phyloP scores from a whole-genome alignment of 306 rosid genomes.

The Quercus rubra region DNA sequence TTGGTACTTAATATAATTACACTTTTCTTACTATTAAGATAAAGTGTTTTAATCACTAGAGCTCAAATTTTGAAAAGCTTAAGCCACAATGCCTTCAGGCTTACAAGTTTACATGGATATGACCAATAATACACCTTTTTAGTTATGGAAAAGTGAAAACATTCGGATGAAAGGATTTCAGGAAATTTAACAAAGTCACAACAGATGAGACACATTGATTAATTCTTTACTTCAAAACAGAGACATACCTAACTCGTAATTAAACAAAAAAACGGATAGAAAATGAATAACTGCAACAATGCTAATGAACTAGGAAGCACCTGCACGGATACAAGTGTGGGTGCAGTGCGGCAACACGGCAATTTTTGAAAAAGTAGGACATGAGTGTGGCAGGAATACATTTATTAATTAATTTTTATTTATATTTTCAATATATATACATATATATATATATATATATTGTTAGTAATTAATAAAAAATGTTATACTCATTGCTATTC shows the following conservation, averaged over 20 bases:
- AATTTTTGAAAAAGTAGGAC: too few species aligned
- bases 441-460: too few species aligned
- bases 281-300: too few species aligned
- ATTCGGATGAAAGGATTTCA: not conserved
- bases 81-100: not conserved
- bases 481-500: too few species aligned
- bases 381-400: rapidly evolving
- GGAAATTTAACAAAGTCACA: not conserved
- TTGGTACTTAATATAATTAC: not conserved
- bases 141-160: not conserved
- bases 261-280: too few species aligned
- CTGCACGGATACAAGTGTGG: too few species aligned
- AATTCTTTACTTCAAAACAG: not conserved
- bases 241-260: too few species aligned
- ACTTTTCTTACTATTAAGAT: not conserved
- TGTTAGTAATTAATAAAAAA: too few species aligned
- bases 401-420: too few species aligned
- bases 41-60: not conserved
- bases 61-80: not conserved
- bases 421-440: too few species aligned
- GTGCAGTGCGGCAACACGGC: rapidly evolving
- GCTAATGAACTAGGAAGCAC: too few species aligned
- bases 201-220: not conserved
- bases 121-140: not conserved
- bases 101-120: not conserved